Evolutionary conservation across 495 filamentous ascomycete species (phyloP), one percentile per base, ranked within the genome.

Genomic region (Xanthoparmelia taractica): DNA sequence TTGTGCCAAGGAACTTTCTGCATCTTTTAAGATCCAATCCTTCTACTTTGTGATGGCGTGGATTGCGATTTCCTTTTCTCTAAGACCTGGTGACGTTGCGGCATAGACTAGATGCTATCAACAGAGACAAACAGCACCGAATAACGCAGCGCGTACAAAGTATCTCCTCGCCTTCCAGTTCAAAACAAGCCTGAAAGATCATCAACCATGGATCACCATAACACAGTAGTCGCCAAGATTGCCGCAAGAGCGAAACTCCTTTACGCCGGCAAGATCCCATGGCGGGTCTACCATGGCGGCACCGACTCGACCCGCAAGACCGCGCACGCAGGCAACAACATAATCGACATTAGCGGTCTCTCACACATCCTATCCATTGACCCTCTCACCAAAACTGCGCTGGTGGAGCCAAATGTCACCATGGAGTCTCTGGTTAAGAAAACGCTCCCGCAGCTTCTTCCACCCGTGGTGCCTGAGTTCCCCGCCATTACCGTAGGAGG

Each of bases 271-370:
- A 80, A 84, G n/a, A 38, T 15, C 10, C 25, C 40, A 15, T 92
- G 88, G 75, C 83, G 87, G 62, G 90, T 92, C 74, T 84, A 77
- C 74, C 89, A 92, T 77, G 88, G 88, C 61, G 84, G 83, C 0
- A 91, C 88, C 41, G 90, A 91, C 75, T 85, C 78, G 70, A 91
- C 87, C 36, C 84, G 87, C 4, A 78, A 76, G 11, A 72, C 74
- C 4, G 59, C 66, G 34, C 71, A 75, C 45, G 70, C 72, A 34
- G 69, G 70, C 17, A 73, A 78, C 61, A 76, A 78, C 52, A 78
- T 78, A 17, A 73, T 87, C 54, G 82, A 89, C 71, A 86, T 79
- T 50, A 78, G 71, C 72, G 65, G 63, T 29, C 77, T 89, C n/a
- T 75, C 74, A 57, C 70, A 77, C 66, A 77, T 89, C n/a, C 73